Base-by-base conservation (phyloP, 2,329 filamentous ascomycete genomes). In the Fusarium sp. region DNA sequence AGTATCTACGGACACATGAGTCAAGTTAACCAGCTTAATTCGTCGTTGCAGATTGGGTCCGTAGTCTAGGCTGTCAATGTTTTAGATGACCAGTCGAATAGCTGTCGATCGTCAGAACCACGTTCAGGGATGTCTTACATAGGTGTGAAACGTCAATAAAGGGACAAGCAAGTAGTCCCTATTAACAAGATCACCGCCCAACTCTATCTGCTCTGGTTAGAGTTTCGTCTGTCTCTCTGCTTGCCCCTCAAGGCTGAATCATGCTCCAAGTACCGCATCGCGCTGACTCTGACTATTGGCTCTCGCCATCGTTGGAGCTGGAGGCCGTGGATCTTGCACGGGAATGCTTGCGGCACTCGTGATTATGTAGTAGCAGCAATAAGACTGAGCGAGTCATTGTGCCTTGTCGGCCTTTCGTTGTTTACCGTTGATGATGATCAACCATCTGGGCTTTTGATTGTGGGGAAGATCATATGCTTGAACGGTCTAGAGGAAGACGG, bases 241-340 rank as follows among this genome's bases (percentile, higher is more conserved):
- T 53, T 59, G 31, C 31, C 49, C 49, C 55, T 68, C 52, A 67
- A 67, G 60, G 71, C 67, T 69, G 71, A 59, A 54, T 56, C 28
- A 43, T 56, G 41, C 49, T 43, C 16, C 19, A 9, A 39, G 31
- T 26, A 44, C 41, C 48, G 39, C 34, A 23, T 41, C 6, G 31
- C 44, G 26, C 26, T 28, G 26, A 28, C 26, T 28, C 26, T 50
- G 45, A 55, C 45, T 50, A 50, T 68, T 62, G 63, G 34, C 39
- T 54, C 34, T 69, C 55, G 58, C 63, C 57, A 49, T 71, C 56
- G 41, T 65, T 58, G 65, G 49, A 65, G 63, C 61, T 64, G 71
- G 30, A 41, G 30, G 39, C 14, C 25, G 39, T 53, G 55, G 30
- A 39, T 31, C 41, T 28, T 48, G 30, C 41, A 30, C 60, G 43